These are phyloP conservation scores for Phialophora macrospora DNA, from an alignment of 2,329 filamentous ascomycete species.

Conservation along the genomic window DNA sequence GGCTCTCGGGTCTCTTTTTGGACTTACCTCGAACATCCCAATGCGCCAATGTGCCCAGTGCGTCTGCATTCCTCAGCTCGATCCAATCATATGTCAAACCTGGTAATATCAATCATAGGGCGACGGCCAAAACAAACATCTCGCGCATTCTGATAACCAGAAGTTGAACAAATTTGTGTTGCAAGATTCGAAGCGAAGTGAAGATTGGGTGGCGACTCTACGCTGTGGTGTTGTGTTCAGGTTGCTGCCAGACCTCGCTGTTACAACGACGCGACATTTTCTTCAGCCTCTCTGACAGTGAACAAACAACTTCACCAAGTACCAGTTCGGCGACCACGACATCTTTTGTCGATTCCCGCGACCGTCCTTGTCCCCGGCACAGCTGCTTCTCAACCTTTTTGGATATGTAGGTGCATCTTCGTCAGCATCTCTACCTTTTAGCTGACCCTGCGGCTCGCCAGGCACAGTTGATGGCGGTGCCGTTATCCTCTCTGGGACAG, in stretches of 20 bases:
- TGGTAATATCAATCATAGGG: conserved; percentile 17
- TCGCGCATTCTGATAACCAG: background rate
- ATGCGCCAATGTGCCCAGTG: conserved; percentile 29
- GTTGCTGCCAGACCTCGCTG: background rate
- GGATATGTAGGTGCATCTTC: conserved; percentile 1
- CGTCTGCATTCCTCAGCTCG: conserved; percentile 32
- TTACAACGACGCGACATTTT: background rate
- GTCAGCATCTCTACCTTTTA: no score
- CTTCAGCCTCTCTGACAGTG: background rate
- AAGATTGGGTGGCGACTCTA: background rate
- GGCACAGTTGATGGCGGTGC: conserved; percentile 12
- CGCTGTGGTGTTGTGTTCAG: background rate
- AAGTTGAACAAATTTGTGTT: background rate
- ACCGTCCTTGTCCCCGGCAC: background rate
- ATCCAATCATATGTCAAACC: conserved; percentile 29
- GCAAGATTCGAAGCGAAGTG: background rate
- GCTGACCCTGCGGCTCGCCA: background rate
- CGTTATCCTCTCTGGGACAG: background rate
- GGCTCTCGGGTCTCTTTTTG: conserved; percentile 27
- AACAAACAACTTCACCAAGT: conserved; percentile 1
- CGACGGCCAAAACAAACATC: conserved; percentile 26
- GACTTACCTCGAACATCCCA: conserved; percentile 33
- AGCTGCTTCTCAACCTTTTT: background rate
- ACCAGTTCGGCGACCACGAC: background rate
- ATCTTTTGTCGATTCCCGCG: background rate